Percentiles rank a stretch among this genome's conserved stretches.
Conservation (phyloP, 768 basidiomycete genomes). For the Russula emetica region DNA sequence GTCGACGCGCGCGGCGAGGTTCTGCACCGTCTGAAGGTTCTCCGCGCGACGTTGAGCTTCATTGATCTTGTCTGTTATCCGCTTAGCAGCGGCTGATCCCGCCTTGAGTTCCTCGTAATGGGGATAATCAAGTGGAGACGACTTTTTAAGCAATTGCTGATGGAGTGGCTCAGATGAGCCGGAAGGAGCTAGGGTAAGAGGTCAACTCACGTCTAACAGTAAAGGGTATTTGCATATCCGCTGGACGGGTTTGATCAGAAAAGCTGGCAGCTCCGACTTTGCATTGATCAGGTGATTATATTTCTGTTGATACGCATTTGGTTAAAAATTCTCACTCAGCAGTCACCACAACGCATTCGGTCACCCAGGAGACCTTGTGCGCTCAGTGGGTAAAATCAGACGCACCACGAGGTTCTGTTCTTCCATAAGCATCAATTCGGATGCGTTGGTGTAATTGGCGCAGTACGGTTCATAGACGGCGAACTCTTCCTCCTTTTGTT, state of each 20-base stretch:
- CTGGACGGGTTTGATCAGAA: constrained; percentile 98
- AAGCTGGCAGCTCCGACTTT: constrained; percentile 89
- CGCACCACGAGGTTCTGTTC: constrained; percentile 83
- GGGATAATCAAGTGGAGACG: constrained; percentile 57
- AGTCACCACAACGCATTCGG: constrained; percentile 6
- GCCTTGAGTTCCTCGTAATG: constrained; percentile 76
- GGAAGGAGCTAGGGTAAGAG: constrained; percentile 17
- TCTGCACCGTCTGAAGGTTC: constrained; percentile 86
- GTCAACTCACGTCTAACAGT: constrained; percentile 71
- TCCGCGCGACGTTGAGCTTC: constrained; percentile 90
- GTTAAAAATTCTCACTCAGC: constrained; percentile 22
- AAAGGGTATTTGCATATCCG: constrained; percentile 98
- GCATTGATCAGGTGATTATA: constrained; percentile 83
- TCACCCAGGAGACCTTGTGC: constrained; percentile 11
- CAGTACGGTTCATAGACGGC: constrained; percentile 96
- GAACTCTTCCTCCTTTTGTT: constrained; percentile 92
- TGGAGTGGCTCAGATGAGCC: constrained; percentile 18
- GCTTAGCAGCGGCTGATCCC: constrained; percentile 83
- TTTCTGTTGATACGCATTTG: constrained; percentile 43
- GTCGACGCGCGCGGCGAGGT: constrained; percentile 79
- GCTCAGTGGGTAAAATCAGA: constrained; percentile 28
- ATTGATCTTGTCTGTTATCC: constrained; percentile 93
- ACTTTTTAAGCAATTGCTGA: constrained; percentile 74
- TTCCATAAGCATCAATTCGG: constrained; percentile 79
- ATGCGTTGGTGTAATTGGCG: constrained; percentile 86